A percentile compares a stretch with the other conserved stretches of the same genome.
Conservation (phyloP, 495 filamentous ascomycete species). For the Penicillium steckii region DNA sequence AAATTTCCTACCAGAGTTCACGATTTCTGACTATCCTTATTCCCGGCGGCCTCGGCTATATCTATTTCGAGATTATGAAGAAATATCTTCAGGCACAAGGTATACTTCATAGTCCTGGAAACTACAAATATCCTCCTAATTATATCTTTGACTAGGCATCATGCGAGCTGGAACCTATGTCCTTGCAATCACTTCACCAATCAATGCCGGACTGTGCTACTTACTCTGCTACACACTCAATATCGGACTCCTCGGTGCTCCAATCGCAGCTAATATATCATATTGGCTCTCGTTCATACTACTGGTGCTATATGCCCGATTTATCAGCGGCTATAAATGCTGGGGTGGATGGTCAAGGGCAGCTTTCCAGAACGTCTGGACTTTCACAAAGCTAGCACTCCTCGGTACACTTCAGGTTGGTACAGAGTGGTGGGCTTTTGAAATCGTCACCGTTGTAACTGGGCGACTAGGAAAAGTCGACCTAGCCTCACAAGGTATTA, state of each 20-base stretch:
- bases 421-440: constrained; percentile 96
- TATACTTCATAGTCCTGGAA: constrained; percentile 24
- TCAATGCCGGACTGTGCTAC: constrained; percentile 77
- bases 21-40: constrained; percentile 75
- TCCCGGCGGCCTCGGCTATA: constrained; percentile 84
- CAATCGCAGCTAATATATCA: constrained; percentile 77
- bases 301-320: constrained; percentile 72
- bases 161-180: constrained; percentile 89
- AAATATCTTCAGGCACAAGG: constrained; percentile 92
- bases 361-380: constrained; percentile 62
- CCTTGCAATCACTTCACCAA: constrained; percentile 75
- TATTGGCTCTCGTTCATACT: constrained; percentile 86
- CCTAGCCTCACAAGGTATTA: constrained; percentile 84
- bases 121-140: neutral
- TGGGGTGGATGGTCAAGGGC: constrained; percentile 80
- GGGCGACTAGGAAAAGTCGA: constrained; percentile 80
- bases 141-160: constrained; percentile 53
- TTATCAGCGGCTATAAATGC: constrained; percentile 69
- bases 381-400: constrained; percentile 73
- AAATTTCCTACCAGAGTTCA: constrained; percentile 72
- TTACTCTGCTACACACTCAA: constrained; percentile 72
- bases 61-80: constrained; percentile 90
- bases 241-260: constrained; percentile 75
- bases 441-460: constrained; percentile 89
- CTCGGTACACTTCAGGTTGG: constrained; percentile 87